Conservation (phyloP, 2,329 filamentous ascomycete species). For the Ascochyta viciae-villosae region DNA sequence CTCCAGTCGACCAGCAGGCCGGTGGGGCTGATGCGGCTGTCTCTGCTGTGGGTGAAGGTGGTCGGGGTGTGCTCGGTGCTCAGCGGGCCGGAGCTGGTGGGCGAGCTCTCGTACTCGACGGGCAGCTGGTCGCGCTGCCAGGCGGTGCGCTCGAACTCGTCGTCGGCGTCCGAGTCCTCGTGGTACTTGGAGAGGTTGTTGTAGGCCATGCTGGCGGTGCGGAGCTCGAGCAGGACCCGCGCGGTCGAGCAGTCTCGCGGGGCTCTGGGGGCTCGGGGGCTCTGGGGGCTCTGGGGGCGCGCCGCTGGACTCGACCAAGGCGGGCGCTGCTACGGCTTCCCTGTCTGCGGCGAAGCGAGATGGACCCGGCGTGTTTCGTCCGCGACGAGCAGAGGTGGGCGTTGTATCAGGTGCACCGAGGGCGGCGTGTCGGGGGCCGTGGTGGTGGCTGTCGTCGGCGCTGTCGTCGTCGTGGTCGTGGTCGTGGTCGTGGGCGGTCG, state of each 20-base stretch:
- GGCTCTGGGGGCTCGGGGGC: background rate
- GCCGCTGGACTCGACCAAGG: constrained; percentile 17
- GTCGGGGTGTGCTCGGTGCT: constrained; percentile 80
- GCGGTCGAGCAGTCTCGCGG: too few species aligned
- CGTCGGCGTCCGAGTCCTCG: constrained; percentile 75
- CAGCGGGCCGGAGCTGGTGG: constrained; percentile 74
- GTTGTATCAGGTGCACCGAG: constrained; percentile 33
- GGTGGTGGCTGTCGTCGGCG: background rate
- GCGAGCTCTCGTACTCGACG: constrained; percentile 71
- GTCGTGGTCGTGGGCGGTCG: background rate
- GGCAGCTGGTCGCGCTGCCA: constrained; percentile 68
- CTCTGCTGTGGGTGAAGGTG: constrained; percentile 71
- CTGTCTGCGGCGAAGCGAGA: constrained; percentile 50
- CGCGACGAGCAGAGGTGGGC: constrained; percentile 4
- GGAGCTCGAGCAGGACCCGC: constrained; percentile 19
- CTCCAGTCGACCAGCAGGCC: constrained; percentile 82
- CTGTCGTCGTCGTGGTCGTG: background rate
- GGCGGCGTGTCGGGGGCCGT: constrained; percentile 2
- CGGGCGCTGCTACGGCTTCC: constrained; percentile 17
- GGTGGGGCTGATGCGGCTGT: constrained; percentile 72
- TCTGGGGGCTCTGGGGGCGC: constrained; percentile 16
- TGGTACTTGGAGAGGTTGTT: constrained; percentile 64
- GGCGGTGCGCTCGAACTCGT: constrained; percentile 80
- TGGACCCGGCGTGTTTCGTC: constrained; percentile 44
- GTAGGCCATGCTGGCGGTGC: constrained; percentile 45